Evolutionary conservation across 2,329 filamentous ascomycete species (phyloP), one percentile per base, ranked within the genome.

Genomic region (Colletotrichum lini): DNA sequence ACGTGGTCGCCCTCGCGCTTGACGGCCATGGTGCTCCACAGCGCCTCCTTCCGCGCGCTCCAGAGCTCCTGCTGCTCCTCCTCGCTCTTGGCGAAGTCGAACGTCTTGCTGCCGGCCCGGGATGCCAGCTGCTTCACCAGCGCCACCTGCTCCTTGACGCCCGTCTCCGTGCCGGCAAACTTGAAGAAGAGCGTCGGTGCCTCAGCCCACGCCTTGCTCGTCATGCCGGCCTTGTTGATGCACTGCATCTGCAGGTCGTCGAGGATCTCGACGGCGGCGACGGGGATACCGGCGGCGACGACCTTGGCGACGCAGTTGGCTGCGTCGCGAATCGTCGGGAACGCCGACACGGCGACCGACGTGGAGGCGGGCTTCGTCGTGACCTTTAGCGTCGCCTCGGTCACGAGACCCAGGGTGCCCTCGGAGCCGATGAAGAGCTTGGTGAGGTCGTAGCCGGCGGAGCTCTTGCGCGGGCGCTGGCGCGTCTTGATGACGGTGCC

Each of bases 241-340:
- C 87, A 88, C 76, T 83, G 85, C 89, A 98, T 98, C 84, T 97
- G 95, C 68, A 95, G 92, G 79, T 97, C 95, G 82, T 98, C 95
- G 38, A 98, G 86, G 69, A 98, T 93, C 83, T 98, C 95, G 53
- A 98, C 91, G n/a, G 95, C 95, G 0, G 95, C 95, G 52, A 98
- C 91, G 40, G 93, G 94, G 13, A 98, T 89, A 35, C 94, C 95
- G 64, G 92, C 89, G 54, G 90, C 90, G 5, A 98, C 95, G 13
- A 98, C 94, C 65, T 88, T 88, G 74, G 92, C 90, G 2, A 96
- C 95, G 79, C 94, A 97, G 78, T 92, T 88, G 18, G 94, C 94
- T 1, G 94, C 94, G 74, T 89, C 84, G 56, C 92, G 90, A 73
- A 97, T 84, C 38, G 82, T 78, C 10, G 82, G 81, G 78, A 89